Conservation (phyloP, 768 basidiomycete genomes). For the Amanita subjunquillea region DNA sequence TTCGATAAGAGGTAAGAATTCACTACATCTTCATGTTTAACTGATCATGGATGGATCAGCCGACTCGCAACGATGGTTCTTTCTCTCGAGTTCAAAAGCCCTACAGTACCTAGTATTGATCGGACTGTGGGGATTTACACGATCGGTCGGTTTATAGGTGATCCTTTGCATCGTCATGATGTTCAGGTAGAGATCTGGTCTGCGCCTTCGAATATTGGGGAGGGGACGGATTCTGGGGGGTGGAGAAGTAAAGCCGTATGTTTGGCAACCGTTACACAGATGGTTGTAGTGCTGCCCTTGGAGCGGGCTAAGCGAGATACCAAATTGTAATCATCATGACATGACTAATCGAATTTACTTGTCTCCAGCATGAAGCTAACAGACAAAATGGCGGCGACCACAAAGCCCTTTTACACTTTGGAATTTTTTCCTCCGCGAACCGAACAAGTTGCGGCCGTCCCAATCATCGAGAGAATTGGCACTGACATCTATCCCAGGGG, state of each 20-base stretch:
- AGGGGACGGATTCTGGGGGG: constrained; percentile 26
- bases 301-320: too few species aligned
- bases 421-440: constrained; percentile 98
- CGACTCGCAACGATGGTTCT: constrained; percentile 40
- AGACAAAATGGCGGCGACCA: constrained; percentile 47
- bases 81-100: constrained; percentile 52
- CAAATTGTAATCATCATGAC: too few species aligned
- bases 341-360: too few species aligned
- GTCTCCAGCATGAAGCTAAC: constrained; percentile 52
- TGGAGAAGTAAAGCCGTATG: constrained; percentile 60
- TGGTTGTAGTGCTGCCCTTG: constrained; percentile 15
- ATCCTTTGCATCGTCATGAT: constrained; percentile 49
- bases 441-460: constrained; percentile 47
- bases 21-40: neutral
- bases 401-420: constrained; percentile 79
- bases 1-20: constrained; percentile 20
- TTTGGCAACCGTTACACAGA: constrained; percentile 50
- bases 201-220: constrained; percentile 44
- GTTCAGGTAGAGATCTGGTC: constrained; percentile 55
- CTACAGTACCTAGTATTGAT: neutral
- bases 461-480: neutral
- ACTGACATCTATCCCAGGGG: constrained; percentile 38
- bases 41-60: constrained; percentile 9
- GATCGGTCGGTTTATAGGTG: constrained; percentile 37
- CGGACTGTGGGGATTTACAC: constrained; percentile 52